These are phyloP conservation scores for Solanum chilense DNA, from an alignment of 257 asterid genomes.

Conservation along the genomic window DNA sequence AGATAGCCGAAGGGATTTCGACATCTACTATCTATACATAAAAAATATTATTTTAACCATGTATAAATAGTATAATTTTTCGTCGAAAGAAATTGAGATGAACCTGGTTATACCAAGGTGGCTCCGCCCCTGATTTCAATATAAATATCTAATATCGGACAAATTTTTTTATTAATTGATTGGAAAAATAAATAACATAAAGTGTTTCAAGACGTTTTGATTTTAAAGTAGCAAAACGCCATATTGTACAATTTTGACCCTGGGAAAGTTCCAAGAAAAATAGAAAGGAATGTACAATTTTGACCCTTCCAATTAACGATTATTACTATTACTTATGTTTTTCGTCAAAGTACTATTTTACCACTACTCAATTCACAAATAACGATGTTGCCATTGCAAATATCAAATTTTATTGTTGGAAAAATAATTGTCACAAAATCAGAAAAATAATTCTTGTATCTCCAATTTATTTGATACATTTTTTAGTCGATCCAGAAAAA, in stretches of 20 bases:
- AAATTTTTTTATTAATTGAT: too few species aligned
- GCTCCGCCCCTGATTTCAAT: not conserved
- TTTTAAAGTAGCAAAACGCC: not conserved
- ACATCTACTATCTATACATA: too few species aligned
- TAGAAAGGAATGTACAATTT: not conserved
- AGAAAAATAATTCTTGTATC: not conserved
- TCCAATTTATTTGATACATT: not conserved
- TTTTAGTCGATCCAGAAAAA: not conserved
- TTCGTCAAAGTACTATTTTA: not conserved
- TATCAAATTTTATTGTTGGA: not conserved
- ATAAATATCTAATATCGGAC: not conserved
- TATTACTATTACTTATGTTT: not conserved
- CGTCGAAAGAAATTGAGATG: rapidly evolving
- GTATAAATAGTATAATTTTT: too few species aligned
- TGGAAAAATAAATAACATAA: not conserved
- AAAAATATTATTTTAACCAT: too few species aligned
- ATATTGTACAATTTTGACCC: not conserved
- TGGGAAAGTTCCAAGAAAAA: not conserved
- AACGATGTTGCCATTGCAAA: not conserved
- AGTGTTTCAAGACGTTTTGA: not conserved
- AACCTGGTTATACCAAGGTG: too few species aligned
- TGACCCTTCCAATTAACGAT: not conserved
- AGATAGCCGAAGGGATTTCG: too few species aligned
- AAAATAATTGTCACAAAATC: not conserved
- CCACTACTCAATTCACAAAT: not conserved